Evolutionary conservation across 352 stramenopile species (phyloP), one percentile per base, ranked within the genome.

Genomic region (Aphanomyces astaci): DNA sequence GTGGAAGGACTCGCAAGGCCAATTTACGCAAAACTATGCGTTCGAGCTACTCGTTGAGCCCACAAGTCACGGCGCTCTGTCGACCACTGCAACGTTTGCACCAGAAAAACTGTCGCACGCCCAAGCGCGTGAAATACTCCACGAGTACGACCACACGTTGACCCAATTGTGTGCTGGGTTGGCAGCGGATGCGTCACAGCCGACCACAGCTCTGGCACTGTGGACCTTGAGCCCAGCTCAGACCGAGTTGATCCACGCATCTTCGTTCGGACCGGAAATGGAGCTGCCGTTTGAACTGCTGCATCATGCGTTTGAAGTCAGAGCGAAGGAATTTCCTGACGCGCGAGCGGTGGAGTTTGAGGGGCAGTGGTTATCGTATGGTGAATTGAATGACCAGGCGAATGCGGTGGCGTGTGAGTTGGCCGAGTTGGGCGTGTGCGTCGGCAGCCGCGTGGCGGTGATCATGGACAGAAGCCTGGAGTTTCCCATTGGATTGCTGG

Each of bases 311-410:
- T 55, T 55, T 55, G 48, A 55, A 2, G 0, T 15, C 0, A 11
- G 48, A 55, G n/a, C 48, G 1, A 22, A 15, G 27, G 11, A 7
- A 11, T n/a, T 24, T 30, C 48, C 48, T 1, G 48, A 55, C n/a
- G n/a, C 22, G 13, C 48, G 10, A 31, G 64, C 66, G 15, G 57
- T 62, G 19, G 53, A 56, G 36, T 55, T 66, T 43, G 7, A 7
- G 36, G 15, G 15, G 10, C 72, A 56, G 45, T 43, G 36, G 36
- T 15, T 43, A 15, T 43, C 36, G 36, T 43, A 43, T 43, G 36
- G 36, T 15, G 36, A 43, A 7, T 15, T 43, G 36, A 43, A 43
- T 43, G 7, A 7, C 36, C 36, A 43, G 15, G 7, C 36, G 7
- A 15, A 43, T 15, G 15, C 36, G 36, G 7, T 43, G 36, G 36